Evolutionary conservation across 1,284 basidiomycete species (phyloP), one percentile per base, ranked within the genome.

Genomic region (Gymnopus androsaceus): DNA sequence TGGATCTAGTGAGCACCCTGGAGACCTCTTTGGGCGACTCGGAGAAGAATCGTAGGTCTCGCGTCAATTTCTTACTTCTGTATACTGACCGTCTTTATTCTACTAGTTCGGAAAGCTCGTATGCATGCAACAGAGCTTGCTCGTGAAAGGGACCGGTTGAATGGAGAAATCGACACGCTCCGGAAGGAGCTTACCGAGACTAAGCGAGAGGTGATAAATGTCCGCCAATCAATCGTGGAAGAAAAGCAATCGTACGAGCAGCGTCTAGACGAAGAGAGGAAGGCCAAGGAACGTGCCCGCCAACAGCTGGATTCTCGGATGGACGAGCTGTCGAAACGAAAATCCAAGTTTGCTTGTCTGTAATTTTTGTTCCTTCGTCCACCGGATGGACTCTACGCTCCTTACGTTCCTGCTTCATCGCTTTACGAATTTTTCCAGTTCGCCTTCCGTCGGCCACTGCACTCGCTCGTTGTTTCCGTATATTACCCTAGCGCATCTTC

Each of bases 11-110:
- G 59, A 82, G 77, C 58, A 89, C 87, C 17, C 77, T 95, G 25
- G 92, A 94, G 73, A 83, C 85, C 37, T 91, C 91, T 31, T 77
- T 95, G 38, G 88, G 88, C 55, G 93, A 94, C 66, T 90, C 91
- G 25, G 93, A 95, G 73, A 92, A 94, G 70, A 95, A 93, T 66
- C 76, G 92, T 92, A 72, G 75, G 88, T 84, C n/a, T n/a, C n/a
- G n/a, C n/a, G n/a, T n/a, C n/a, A n/a, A 57, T 46, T 54, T 41
- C 61, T 30, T 52, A 57, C 61, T 17, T 46, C 48, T 61, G 54
- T 33, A 33, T 48, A 34, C 38, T 27, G 46, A 55, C 40, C 53
- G 56, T 54, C n/a, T n/a, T 37, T 57, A 51, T 56, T n/a, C n/a
- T n/a, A n/a, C n/a, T n/a, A n/a, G n/a, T n/a, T n/a, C n/a, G n/a